Conservation (phyloP, 495 filamentous ascomycete species). For the Viridothelium virens region DNA sequence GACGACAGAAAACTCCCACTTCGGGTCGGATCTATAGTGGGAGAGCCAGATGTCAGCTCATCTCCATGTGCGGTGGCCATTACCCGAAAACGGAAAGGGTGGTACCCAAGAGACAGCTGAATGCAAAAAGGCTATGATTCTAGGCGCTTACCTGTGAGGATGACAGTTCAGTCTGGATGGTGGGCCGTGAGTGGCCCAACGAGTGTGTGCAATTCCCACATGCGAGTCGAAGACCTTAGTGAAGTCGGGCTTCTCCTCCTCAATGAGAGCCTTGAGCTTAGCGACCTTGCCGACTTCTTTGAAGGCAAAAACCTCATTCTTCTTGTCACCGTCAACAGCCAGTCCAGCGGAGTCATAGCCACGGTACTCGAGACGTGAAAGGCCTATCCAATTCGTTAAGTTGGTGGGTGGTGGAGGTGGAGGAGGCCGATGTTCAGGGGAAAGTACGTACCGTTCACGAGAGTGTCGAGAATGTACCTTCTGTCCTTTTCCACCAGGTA, state of each 20-base stretch:
- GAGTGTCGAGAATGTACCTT: constrained; percentile 85
- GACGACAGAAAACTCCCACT: constrained; percentile 92
- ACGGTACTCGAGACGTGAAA: constrained; percentile 84
- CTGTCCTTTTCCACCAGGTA: constrained; percentile 92
- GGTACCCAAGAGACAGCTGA: background rate
- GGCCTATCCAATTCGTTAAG: constrained; percentile 44
- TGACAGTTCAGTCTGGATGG: constrained; percentile 95
- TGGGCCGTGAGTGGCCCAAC: constrained; percentile 95
- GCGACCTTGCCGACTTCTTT: constrained; percentile 99
- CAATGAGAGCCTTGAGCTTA: constrained; percentile 88
- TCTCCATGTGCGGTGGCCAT: background rate
- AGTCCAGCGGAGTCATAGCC: constrained; percentile 96
- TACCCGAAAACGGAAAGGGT: constrained; percentile 3
- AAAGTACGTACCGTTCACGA: constrained; percentile 74
- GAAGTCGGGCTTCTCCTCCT: constrained; percentile 70
- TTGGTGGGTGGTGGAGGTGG: constrained; percentile 15
- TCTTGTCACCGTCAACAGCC: constrained; percentile 95
- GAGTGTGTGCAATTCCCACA: constrained; percentile 95
- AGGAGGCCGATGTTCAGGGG: constrained; percentile 17
- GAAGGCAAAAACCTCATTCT: constrained; percentile 92
- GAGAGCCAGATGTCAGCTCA: background rate
- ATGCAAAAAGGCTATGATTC: background rate
- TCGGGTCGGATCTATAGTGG: constrained; percentile 58
- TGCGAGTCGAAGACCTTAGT: constrained; percentile 93
- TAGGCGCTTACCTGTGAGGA: constrained; percentile 72